Evolutionary conservation across 2,329 filamentous ascomycete genomes (phyloP).

Genomic region (Aspergillus fructus): DNA sequence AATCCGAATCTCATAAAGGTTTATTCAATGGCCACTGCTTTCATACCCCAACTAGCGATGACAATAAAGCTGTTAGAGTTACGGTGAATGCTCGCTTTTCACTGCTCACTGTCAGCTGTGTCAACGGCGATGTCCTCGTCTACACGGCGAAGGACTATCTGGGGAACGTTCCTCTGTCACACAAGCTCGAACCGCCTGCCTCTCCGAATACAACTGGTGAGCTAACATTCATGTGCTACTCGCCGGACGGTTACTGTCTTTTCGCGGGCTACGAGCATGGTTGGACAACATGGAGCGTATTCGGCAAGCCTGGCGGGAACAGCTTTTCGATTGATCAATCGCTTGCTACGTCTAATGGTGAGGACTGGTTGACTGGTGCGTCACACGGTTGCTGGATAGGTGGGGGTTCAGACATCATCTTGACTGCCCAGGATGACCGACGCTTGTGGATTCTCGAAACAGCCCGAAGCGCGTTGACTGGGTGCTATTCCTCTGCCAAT

Average conservation of each 20-base stretch:
- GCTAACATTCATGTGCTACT: slow-evolving; percentile 77
- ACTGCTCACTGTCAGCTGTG: slow-evolving; percentile 81
- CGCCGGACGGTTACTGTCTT: slow-evolving; percentile 92
- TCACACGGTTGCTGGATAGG: slow-evolving; percentile 81
- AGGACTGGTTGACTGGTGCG: slow-evolving; percentile 82
- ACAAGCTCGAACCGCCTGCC: slow-evolving; percentile 69
- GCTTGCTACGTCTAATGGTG: slow-evolving; percentile 66
- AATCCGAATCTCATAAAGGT: slow-evolving; percentile 56
- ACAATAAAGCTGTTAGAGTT: slow-evolving; percentile 66
- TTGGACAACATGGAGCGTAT: slow-evolving; percentile 97
- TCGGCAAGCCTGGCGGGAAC: slow-evolving; percentile 82
- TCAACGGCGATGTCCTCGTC: slow-evolving; percentile 76
- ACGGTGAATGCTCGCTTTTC: slow-evolving; percentile 95
- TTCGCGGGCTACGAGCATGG: slow-evolving; percentile 91
- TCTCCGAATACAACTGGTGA: slow-evolving; percentile 67
- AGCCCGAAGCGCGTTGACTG: slow-evolving; percentile 87
- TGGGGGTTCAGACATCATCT: slow-evolving; percentile 79
- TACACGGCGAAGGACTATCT: slow-evolving; percentile 92
- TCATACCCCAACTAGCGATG: slow-evolving; percentile 65
- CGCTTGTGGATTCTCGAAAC: slow-evolving; percentile 87
- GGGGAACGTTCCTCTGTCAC: slow-evolving; percentile 86
- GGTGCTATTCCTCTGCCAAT: slow-evolving; percentile 89
- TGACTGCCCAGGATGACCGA: slow-evolving; percentile 70
- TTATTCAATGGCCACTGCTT: slow-evolving; percentile 92
- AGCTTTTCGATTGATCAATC: slow-evolving; percentile 73